These are phyloP conservation scores for Nicotiana knightiana DNA, from an alignment of 257 asterid genomes.

Conservation along the genomic window DNA sequence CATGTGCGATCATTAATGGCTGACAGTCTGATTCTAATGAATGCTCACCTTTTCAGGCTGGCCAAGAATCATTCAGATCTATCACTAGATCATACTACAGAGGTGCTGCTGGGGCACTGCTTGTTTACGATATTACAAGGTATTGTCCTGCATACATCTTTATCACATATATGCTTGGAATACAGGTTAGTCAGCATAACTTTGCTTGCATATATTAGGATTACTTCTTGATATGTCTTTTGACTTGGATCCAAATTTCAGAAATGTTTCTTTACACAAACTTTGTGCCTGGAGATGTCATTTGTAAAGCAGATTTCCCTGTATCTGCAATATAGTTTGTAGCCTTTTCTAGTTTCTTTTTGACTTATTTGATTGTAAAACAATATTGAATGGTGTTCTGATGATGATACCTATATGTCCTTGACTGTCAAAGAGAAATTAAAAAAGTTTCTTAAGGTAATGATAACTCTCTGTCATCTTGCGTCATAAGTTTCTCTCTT, in stretches of 20 bases:
- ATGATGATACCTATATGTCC: not conserved
- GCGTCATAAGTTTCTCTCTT: not conserved
- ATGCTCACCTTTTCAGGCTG: constrained; percentile 40
- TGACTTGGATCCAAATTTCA: not conserved
- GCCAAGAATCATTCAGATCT: constrained; percentile 82
- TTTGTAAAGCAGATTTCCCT: not conserved
- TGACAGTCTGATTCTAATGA: not conserved
- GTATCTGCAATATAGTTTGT: not conserved
- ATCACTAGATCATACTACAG: constrained; percentile 77
- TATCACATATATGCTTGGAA: not conserved
- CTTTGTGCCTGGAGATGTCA: not conserved
- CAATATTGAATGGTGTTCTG: not conserved
- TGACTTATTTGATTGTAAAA: too few species aligned
- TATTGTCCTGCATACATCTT: not conserved
- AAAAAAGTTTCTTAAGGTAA: not conserved
- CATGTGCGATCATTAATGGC: not conserved
- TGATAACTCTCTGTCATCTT: not conserved
- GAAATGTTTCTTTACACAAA: not conserved
- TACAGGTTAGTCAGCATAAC: not conserved
- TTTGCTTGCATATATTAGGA: not conserved
- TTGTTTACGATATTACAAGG: constrained; percentile 83
- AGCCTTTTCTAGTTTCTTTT: too few species aligned
- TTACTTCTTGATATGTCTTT: not conserved
- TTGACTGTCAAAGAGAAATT: not conserved
- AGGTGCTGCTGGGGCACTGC: constrained; percentile 87